Evolutionary conservation across 2,329 filamentous ascomycete species (phyloP).

Genomic region (Xylaria sp.): DNA sequence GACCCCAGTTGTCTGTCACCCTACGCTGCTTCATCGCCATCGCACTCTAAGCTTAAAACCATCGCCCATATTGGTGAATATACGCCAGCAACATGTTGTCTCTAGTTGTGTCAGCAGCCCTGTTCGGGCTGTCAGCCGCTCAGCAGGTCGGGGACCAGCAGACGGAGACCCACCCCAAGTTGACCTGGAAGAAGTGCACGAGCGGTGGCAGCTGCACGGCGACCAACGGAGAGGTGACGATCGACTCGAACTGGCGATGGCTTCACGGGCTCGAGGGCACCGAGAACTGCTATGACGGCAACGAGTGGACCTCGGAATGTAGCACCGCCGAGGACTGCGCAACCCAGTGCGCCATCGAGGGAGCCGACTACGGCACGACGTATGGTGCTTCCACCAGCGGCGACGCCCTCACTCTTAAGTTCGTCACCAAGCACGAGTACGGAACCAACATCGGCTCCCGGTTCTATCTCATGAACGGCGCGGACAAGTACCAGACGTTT

Average conservation of each 20-base stretch:
- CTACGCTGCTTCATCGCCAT: constrained; percentile 10
- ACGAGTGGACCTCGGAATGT: constrained; percentile 43
- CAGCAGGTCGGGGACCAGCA: constrained; percentile 48
- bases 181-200: constrained; percentile 53
- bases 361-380: constrained; percentile 49
- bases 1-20: constrained; percentile 18
- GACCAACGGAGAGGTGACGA: constrained; percentile 49
- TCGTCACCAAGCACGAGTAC: constrained; percentile 53
- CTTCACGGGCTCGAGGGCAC: constrained; percentile 46
- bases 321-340: constrained; percentile 45
- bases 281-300: constrained; percentile 55
- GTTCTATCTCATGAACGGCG: constrained; percentile 61
- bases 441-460: constrained; percentile 49
- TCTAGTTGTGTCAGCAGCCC: constrained; percentile 34
- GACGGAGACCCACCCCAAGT: constrained; percentile 49
- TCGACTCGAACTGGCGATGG: constrained; percentile 59
- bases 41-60: constrained; percentile 14
- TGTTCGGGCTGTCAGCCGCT: constrained; percentile 44
- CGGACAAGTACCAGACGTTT: constrained; percentile 61
- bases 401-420: constrained; percentile 53
- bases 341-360: constrained; percentile 49
- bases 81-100: constrained; percentile 34
- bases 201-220: constrained; percentile 46
- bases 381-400: constrained; percentile 53
- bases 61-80: constrained; percentile 16